Evolutionary conservation across 768 basidiomycete genomes (phyloP), one percentile per base, ranked within the genome.

Genomic region (Suillus subluteus): DNA sequence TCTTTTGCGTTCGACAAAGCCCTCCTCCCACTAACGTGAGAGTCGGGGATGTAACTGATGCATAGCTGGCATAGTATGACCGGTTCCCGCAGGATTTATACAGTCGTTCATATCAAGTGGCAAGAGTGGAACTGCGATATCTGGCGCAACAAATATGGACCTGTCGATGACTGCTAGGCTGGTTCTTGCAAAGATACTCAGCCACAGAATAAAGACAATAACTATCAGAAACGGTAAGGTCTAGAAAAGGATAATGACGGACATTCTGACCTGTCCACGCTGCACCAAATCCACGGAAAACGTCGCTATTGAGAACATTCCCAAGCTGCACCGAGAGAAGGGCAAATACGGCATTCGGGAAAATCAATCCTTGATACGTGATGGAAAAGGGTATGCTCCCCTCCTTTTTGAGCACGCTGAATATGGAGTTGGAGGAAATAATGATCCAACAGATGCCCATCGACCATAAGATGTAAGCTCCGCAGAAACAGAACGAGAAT

Each of bases 321-420:
- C 83, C 84, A 4, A 89, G 75, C 68, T 86, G 80, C 18, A 87
- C 80, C 0, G 83, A 83, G 32, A 85, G 77, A 16, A 87, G 67
- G 12, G 83, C 80, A 70, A 82, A 86, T 5, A 85, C 84, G 6
- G 80, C 86, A 72, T 83, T 85, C 30, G 86, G 86, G 79, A 87
- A 88, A 67, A 87, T 77, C 21, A 83, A 76, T 6, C 85, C 87
- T 86, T 86, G 87, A 71, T 83, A 86, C 0, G 79, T 78, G 65
- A 87, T 68, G 8, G 80, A 75, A 68, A 87, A 87, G 0, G 78
- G 77, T 6, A 86, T 72, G 18, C 15, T 65, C n/a, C 71, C 69
- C n/a, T 78, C 69, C 52, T 74, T 68, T 64, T 67, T 76, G 21
- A 75, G 15, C 23, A 79, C 77, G 43, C 72, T 74, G 63, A 74